Percentiles rank a stretch among this genome's conserved stretches.
Evolutionary conservation across 164 flowering plant genomes (phyloP).

Genomic region (Litsea cubeba): DNA sequence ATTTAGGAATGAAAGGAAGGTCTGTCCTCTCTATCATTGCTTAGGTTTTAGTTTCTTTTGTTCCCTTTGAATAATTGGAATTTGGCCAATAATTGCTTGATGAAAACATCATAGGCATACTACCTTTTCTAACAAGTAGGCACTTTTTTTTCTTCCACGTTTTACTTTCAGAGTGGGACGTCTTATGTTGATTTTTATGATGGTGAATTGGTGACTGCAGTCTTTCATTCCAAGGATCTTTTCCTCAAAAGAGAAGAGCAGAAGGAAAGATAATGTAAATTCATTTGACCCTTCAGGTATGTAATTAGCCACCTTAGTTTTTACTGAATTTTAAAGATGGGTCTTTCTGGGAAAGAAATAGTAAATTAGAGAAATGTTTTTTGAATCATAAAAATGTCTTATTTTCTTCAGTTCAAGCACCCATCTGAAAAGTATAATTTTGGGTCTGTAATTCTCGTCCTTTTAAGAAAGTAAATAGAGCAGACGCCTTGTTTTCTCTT

Average conservation of each 20-base stretch:
- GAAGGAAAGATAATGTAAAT: conserved; percentile 7
- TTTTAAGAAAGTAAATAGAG: not conserved
- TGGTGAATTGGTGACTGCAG: conserved; percentile 10
- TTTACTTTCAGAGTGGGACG: not conserved
- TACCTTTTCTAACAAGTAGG: not conserved
- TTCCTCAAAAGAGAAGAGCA: conserved; percentile 11
- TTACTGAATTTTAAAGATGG: not conserved
- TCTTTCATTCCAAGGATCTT: conserved; percentile 21
- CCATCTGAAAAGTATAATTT: not conserved
- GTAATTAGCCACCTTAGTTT: not conserved
- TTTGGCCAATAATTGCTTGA: not conserved
- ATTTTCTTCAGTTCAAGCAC: not conserved
- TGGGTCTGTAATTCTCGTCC: not conserved
- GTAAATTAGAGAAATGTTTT: too few species aligned
- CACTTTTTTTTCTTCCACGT: not conserved
- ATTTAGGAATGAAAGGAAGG: too few species aligned
- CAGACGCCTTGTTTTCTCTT: not conserved
- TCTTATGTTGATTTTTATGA: not conserved
- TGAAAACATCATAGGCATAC: not conserved
- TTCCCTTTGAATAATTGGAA: too few species aligned
- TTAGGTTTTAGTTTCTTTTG: too few species aligned
- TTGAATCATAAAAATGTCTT: not conserved
- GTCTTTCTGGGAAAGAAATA: not conserved
- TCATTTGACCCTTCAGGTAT: conserved; percentile 15
- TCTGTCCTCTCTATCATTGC: too few species aligned